Evolutionary conservation across 805 yeast species (phyloP), one percentile per base, ranked within the genome.

Genomic region (Wickerhamiella brachini): DNA sequence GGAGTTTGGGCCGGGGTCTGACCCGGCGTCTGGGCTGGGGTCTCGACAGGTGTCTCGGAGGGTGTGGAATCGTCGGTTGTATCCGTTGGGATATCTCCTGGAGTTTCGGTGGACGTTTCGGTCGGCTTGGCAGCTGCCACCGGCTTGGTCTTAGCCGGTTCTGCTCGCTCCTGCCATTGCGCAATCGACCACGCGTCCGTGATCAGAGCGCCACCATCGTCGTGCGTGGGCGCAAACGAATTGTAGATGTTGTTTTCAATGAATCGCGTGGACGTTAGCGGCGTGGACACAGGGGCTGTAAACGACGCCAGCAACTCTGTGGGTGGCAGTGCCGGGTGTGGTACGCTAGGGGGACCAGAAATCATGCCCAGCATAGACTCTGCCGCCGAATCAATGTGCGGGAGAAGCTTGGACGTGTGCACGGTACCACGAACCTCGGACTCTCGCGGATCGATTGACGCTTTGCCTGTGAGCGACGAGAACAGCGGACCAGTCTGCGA

Each of bases 401-500:
- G 93, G 23, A 86, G 67, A 1, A 86, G 78, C 54, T 80, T 80
- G 31, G 88, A 71, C n/a, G 80, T 62, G 46, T 74, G 72, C 60
- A 85, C 81, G 13, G 81, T 81, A 29, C 80, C 81, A 9, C 85
- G 86, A 3, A 84, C 73, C 2, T 74, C 68, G 1, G 84, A 77
- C 48, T 79, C 80, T 54, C 95, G 78, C 45, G 81, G 77, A 62
- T 93, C 97, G 49, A 88, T 67, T 20, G 75, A 69, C 0, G 97
- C 85, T 59, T 79, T 83, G 26, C 77, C 74, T 34, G 77, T 73
- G 38, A 82, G 67, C 0, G 95, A 82, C 5, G 95, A 76, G 62
- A 93, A 90, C 48, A 93, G 70, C 13, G 96, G 95, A 42, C 81
- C 87, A 43, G 76, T 76, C 18, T 77, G 76, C 3, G 83, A 79